Percentiles rank a stretch among this genome's conserved stretches.
phyloP scores from a whole-genome alignment of 129 eudicot species.

The Pseudognaphalium luteoalbum region DNA sequence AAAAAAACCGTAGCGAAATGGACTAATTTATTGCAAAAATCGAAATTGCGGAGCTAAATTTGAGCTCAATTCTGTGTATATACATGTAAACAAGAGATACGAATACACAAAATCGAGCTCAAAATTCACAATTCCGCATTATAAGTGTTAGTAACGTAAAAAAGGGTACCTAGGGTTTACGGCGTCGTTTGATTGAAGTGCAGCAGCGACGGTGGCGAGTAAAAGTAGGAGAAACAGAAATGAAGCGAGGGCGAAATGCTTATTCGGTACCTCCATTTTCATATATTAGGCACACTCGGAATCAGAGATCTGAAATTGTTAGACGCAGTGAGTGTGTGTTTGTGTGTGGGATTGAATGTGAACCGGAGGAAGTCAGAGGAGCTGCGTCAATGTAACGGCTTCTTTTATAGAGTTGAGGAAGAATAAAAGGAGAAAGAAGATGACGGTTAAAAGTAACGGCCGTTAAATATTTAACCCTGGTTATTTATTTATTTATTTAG shows the following conservation, averaged over 20 bases:
- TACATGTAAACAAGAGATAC: background rate
- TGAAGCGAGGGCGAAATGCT: constrained; percentile 19
- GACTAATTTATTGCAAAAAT: background rate
- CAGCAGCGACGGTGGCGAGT: constrained; percentile 25
- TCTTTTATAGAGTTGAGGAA: constrained; percentile 45
- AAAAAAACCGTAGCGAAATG: background rate
- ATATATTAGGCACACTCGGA: background rate
- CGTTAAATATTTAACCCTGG: constrained; percentile 31
- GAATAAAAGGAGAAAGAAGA: background rate
- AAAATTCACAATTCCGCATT: constrained; percentile 10
- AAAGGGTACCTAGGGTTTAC: constrained; percentile 36
- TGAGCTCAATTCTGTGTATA: background rate
- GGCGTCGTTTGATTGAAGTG: background rate
- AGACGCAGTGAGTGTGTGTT: constrained; percentile 30
- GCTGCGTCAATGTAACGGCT: constrained; percentile 45
- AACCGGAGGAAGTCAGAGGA: constrained; percentile 28
- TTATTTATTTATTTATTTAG: background rate
- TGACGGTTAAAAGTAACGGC: constrained; percentile 21
- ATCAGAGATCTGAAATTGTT: background rate
- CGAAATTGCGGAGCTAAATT: background rate
- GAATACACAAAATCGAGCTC: constrained; percentile 15
- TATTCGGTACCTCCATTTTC: constrained; percentile 37
- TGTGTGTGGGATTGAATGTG: constrained; percentile 28
- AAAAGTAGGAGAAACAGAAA: constrained; percentile 40
- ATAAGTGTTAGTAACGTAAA: too few species aligned